These are phyloP conservation scores for Conticribra weissflogii DNA, from an alignment of 108 stramenopile species.

Conservation along the genomic window DNA sequence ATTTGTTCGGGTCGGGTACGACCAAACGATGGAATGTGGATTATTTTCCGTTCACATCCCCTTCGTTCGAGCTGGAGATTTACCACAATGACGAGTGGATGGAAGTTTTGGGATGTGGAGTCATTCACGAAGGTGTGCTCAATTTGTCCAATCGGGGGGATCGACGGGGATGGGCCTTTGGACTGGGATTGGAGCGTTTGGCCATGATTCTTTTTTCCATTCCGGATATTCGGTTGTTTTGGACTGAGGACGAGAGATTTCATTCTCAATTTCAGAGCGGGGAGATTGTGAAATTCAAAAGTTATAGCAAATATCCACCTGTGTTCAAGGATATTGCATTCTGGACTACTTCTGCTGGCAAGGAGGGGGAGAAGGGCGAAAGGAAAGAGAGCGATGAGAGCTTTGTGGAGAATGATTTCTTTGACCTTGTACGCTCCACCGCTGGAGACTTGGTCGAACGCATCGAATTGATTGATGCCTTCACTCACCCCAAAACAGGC, in stretches of 20 bases:
- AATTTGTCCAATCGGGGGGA: constrained; percentile 44
- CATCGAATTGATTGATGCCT: constrained; percentile 90
- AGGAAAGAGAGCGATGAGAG: not conserved
- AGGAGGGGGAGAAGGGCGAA: constrained; percentile 19
- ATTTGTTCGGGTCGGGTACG: constrained; percentile 76
- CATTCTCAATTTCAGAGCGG: constrained; percentile 85
- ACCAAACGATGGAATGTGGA: constrained; percentile 75
- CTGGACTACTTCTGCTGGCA: constrained; percentile 53
- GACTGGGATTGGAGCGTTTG: constrained; percentile 94
- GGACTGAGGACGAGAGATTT: constrained; percentile 92
- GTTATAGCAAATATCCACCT: constrained; percentile 95
- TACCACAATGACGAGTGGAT: constrained; percentile 93
- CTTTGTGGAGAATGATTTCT: constrained; percentile 90
- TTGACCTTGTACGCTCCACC: constrained; percentile 86
- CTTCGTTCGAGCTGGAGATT: constrained; percentile 93
- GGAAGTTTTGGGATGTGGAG: constrained; percentile 97
- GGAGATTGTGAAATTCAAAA: constrained; percentile 79
- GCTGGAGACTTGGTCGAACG: constrained; percentile 95
- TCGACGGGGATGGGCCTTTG: constrained; percentile 92
- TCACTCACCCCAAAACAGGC: constrained; percentile 92
- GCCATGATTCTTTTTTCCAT: constrained; percentile 97
- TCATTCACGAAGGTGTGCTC: constrained; percentile 86
- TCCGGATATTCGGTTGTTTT: constrained; percentile 98
- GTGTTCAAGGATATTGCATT: constrained; percentile 95
- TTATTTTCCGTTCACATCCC: constrained; percentile 98